A percentile compares a stretch with the other conserved stretches of the same genome.
phyloP scores from a whole-genome alignment of 169 alveolate genomes.

The Cryptosporidium canis region DNA sequence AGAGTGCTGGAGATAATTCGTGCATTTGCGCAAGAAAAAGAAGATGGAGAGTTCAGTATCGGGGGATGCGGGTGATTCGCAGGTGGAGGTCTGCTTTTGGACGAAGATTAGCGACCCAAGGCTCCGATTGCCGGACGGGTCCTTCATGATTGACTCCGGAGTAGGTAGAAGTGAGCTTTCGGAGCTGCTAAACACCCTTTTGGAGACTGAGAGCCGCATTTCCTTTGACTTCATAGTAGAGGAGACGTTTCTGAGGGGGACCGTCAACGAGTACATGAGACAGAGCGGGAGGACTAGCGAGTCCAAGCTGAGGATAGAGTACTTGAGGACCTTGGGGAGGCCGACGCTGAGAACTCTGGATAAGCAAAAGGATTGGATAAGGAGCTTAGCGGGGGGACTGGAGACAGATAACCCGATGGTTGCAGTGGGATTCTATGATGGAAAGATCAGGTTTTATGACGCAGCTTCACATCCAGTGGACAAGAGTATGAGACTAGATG shows the following conservation, averaged over 20 bases:
- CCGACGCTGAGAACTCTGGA: conserved; percentile 17
- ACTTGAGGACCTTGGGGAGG: conserved; percentile 1
- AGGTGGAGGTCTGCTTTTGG: conserved; percentile 58
- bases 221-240: conserved; percentile 50
- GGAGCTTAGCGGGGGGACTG: conserved; percentile 5
- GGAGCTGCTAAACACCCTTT: conserved; percentile 11
- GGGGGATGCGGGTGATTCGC: neutral
- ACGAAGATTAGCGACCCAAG: conserved; percentile 40
- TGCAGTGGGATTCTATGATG: conserved; percentile 20
- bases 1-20: neutral
- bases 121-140: conserved; percentile 10
- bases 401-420: conserved; percentile 60
- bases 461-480: neutral
- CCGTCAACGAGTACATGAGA: conserved; percentile 23
- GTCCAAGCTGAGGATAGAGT: conserved; percentile 29
- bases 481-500: neutral
- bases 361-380: conserved; percentile 49
- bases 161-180: conserved; percentile 38
- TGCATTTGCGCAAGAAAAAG: neutral
- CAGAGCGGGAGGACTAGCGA: conserved; percentile 38
- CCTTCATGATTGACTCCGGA: conserved; percentile 34
- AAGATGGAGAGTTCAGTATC: neutral
- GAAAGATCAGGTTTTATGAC: conserved; percentile 41
- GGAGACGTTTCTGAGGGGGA: conserved; percentile 28
- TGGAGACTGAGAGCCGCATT: conserved; percentile 2